These are phyloP conservation scores for Turritis glabra DNA, from an alignment of 345 rosid genomes.

Conservation along the genomic window DNA sequence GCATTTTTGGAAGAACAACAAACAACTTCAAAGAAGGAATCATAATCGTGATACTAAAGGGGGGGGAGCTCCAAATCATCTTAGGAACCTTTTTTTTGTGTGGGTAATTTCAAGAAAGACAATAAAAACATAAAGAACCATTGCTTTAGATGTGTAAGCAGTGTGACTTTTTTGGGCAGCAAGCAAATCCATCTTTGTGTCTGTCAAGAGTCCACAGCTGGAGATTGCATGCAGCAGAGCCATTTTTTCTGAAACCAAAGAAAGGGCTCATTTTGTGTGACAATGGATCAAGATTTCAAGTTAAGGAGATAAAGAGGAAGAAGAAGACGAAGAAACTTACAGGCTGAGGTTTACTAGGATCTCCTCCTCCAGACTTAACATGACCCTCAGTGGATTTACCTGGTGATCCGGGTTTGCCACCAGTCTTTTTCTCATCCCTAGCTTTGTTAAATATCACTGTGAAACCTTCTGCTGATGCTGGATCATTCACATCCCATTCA, in stretches of 20 bases:
- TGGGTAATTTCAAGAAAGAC: slow-evolving; percentile 41
- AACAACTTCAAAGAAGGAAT: slow-evolving; percentile 44
- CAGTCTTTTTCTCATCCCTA: slow-evolving; percentile 93
- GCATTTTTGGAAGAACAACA: slow-evolving; percentile 36
- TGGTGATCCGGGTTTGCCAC: slow-evolving; percentile 70
- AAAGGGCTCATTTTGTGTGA: not conserved
- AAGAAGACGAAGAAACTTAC: slow-evolving; percentile 51
- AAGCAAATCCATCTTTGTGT: slow-evolving; percentile 25
- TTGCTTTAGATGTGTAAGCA: slow-evolving; percentile 38
- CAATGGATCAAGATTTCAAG: not conserved
- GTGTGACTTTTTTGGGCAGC: slow-evolving; percentile 36
- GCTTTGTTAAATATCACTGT: slow-evolving; percentile 95
- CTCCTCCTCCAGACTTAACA: slow-evolving; percentile 52
- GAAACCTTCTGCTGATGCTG: slow-evolving; percentile 97
- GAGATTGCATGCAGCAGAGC: slow-evolving; percentile 85
- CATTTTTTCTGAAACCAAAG: slow-evolving; percentile 70
- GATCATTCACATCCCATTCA: slow-evolving; percentile 99
- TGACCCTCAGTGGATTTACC: slow-evolving; percentile 55
- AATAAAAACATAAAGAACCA: slow-evolving; percentile 39
- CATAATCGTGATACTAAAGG: slow-evolving; percentile 45
- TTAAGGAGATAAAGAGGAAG: not conserved
- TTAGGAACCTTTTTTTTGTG: slow-evolving; percentile 29
- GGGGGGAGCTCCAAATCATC: slow-evolving; percentile 45
- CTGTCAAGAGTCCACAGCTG: slow-evolving; percentile 67
- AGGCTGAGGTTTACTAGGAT: slow-evolving; percentile 68